Evolutionary conservation across 2,329 filamentous ascomycete genomes (phyloP).

Genomic region (Apiospora pterosperma): DNA sequence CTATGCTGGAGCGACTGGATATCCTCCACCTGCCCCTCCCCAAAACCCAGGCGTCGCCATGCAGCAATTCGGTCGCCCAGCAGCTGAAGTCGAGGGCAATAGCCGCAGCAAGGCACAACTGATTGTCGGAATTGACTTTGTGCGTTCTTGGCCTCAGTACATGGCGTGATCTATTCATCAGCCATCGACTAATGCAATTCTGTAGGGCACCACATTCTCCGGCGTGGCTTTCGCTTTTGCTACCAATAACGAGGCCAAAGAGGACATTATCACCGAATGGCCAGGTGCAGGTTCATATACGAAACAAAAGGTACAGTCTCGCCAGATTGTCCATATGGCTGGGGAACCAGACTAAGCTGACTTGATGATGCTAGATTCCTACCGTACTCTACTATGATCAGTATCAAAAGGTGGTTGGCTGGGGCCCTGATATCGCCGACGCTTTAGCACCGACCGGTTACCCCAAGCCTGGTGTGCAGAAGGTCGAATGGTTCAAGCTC

Average conservation of each 20-base stretch:
- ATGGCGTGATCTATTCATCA: not conserved
- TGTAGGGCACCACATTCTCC: conserved; percentile 5
- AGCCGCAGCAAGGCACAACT: conserved; percentile 92
- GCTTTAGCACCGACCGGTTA: conserved; percentile 95
- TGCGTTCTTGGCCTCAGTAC: conserved; percentile 43
- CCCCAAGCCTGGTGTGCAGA: conserved; percentile 95
- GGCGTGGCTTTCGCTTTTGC: conserved; percentile 7
- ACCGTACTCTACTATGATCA: conserved; percentile 99
- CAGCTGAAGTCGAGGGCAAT: conserved; percentile 79
- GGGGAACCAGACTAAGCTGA: conserved; percentile 14
- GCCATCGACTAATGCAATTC: not conserved
- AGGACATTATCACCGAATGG: conserved; percentile 8
- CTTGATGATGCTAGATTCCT: conserved; percentile 66
- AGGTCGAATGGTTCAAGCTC: conserved; percentile 99
- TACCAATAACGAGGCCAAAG: conserved; percentile 8
- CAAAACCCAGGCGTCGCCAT: conserved; percentile 35
- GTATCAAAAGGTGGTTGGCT: conserved; percentile 99
- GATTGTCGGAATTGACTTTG: conserved; percentile 98
- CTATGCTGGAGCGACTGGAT: conserved; percentile 44
- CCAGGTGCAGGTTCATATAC: conserved; percentile 72
- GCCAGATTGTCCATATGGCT: not conserved
- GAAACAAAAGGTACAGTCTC: conserved; percentile 81
- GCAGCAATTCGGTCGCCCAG: conserved; percentile 43
- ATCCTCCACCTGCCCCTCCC: conserved; percentile 41
- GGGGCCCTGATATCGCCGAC: conserved; percentile 97